phyloP scores from a whole-genome alignment of 129 eudicot species.

The Chrysanthemum lavandulifolium region DNA sequence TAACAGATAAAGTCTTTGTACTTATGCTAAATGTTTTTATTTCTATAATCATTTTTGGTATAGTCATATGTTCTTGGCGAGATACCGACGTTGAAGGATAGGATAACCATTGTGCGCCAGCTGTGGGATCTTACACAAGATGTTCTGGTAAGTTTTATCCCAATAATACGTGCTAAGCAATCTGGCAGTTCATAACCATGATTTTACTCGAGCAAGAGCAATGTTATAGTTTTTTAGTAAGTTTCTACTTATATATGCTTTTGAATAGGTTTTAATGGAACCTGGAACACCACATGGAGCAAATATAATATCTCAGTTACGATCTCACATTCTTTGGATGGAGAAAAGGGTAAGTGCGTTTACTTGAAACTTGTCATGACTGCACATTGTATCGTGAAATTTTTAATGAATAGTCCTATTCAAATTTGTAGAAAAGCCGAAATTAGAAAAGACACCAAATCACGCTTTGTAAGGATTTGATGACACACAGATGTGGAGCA shows the following conservation, averaged over 20 bases:
- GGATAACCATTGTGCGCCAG: conserved; percentile 87
- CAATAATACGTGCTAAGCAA: conserved; percentile 12
- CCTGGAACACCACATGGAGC: conserved; percentile 99
- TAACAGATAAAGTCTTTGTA: too few relatives aligned
- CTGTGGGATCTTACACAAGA: conserved; percentile 89
- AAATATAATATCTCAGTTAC: conserved; percentile 81
- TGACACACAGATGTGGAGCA: conserved; percentile 61
- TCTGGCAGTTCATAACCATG: neutral
- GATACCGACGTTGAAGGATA: conserved; percentile 81
- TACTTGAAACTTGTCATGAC: conserved; percentile 11
- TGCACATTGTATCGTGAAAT: conserved; percentile 1
- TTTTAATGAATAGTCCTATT: conserved; percentile 12
- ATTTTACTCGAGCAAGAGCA: neutral
- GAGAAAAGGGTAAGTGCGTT: conserved; percentile 74
- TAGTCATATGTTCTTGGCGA: conserved; percentile 99
- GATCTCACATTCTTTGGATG: conserved; percentile 96
- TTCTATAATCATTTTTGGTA: conserved; percentile 21
- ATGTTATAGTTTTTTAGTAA: too few relatives aligned
- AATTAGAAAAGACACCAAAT: conserved; percentile 40
- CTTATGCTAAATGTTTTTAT: neutral
- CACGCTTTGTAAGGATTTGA: conserved; percentile 45
- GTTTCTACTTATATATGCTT: too few relatives aligned
- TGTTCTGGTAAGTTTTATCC: conserved; percentile 60
- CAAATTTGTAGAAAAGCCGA: conserved; percentile 61
- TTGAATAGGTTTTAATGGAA: conserved; percentile 77